These are phyloP conservation scores for Citrus inodora DNA, from an alignment of 345 rosid species.

Conservation along the genomic window DNA sequence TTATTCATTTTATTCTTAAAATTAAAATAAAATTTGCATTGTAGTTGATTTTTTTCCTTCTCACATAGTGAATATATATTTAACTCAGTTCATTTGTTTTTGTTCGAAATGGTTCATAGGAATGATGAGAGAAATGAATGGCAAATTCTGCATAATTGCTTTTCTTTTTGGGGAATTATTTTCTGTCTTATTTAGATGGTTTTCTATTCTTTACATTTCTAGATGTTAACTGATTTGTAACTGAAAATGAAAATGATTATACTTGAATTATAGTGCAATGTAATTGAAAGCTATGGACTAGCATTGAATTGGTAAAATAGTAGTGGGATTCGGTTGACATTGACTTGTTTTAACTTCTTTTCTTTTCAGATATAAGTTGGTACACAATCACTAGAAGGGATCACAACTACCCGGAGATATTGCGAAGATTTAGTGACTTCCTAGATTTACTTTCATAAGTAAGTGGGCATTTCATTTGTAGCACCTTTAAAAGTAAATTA, in stretches of 20 bases:
- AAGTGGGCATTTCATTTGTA: slow-evolving; percentile 26
- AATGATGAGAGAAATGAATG: neutral
- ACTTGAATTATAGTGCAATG: no score
- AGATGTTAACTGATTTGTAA: neutral
- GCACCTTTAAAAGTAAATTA: neutral
- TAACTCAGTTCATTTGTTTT: neutral
- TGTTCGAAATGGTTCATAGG: neutral
- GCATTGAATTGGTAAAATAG: neutral
- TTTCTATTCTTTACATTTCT: no score
- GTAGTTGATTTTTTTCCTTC: no score
- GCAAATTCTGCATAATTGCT: neutral
- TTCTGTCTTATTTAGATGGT: neutral
- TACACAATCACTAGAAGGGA: slow-evolving; percentile 76
- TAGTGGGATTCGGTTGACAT: neutral
- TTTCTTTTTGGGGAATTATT: neutral
- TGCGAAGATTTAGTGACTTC: slow-evolving; percentile 78
- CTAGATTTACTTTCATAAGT: slow-evolving; percentile 67
- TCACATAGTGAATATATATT: neutral
- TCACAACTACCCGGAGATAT: slow-evolving; percentile 52
- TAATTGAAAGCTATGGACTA: neutral
- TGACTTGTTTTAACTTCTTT: neutral
- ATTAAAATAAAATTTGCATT: no score
- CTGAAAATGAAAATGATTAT: no score
- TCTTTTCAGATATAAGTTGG: slow-evolving; percentile 38
- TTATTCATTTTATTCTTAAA: no score